Percentiles rank a stretch among this genome's conserved stretches.
These are phyloP conservation scores for Fusarium virguliforme DNA, from an alignment of 2,329 filamentous ascomycete species.

Conservation along the genomic window DNA sequence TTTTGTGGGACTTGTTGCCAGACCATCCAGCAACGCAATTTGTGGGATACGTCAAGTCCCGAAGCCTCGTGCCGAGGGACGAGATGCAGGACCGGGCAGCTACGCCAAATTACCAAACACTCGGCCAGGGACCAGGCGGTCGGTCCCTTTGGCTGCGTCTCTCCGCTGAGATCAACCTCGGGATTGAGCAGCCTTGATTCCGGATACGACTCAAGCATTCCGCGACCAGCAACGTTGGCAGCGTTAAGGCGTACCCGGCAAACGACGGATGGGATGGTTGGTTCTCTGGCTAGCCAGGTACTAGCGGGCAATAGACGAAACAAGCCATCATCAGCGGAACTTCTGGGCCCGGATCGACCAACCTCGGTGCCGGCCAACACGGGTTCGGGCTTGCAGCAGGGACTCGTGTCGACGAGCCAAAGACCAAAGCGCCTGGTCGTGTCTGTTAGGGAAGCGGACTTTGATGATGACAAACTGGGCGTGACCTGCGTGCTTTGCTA, in stretches of 20 bases:
- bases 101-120: constrained; percentile 44
- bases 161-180: constrained; percentile 45
- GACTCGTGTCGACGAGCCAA: constrained; percentile 19
- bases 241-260: constrained; percentile 38
- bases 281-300: constrained; percentile 35
- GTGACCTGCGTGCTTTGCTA: constrained; percentile 50
- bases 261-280: constrained; percentile 38
- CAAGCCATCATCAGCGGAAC: constrained; percentile 39
- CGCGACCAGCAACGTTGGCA: constrained; percentile 43
- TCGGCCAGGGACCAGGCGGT: constrained; percentile 31
- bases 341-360: constrained; percentile 37
- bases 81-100: constrained; percentile 26
- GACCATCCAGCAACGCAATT: constrained; percentile 50
- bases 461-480: constrained; percentile 41
- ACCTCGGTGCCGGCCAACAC: constrained; percentile 30
- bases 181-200: constrained; percentile 49
- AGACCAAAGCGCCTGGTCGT: constrained; percentile 33
- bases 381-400: constrained; percentile 16
- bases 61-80: constrained; percentile 43
- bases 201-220: constrained; percentile 48
- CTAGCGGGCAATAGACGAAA: constrained; percentile 40
- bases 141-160: constrained; percentile 38
- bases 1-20: constrained; percentile 48
- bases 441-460: constrained; percentile 39
- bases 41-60: constrained; percentile 50